Conservation (phyloP, 2,329 filamentous ascomycete genomes). For the Paecilomyces niveus region DNA sequence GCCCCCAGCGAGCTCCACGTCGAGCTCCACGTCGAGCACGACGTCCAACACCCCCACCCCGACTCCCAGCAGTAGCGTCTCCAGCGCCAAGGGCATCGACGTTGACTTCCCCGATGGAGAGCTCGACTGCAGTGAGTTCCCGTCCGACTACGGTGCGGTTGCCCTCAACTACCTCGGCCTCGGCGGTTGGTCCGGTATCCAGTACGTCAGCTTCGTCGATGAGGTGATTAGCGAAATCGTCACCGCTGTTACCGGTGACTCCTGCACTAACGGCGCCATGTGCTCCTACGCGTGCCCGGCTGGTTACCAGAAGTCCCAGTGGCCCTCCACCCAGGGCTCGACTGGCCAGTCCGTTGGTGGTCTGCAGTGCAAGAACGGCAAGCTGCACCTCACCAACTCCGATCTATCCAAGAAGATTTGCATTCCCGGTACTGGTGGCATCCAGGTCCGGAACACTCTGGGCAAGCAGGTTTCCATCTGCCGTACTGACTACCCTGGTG, state of each 20-base stretch:
- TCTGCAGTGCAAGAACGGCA: slow-evolving; percentile 65
- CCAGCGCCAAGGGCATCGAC: slow-evolving; percentile 49
- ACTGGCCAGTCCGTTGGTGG: slow-evolving; percentile 84
- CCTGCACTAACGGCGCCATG: slow-evolving; percentile 59
- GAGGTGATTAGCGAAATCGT: slow-evolving; percentile 58
- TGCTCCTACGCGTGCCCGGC: slow-evolving; percentile 92
- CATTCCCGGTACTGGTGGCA: slow-evolving; percentile 60
- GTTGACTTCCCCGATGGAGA: slow-evolving; percentile 68
- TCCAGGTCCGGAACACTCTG: slow-evolving; percentile 71
- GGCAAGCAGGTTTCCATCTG: slow-evolving; percentile 63
- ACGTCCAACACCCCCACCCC: slow-evolving; percentile 5
- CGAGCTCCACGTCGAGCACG: slow-evolving; percentile 11
- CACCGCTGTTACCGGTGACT: slow-evolving; percentile 54
- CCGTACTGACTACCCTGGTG: slow-evolving; percentile 92
- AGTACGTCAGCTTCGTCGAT: slow-evolving; percentile 51
- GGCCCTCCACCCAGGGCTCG: slow-evolving; percentile 69
- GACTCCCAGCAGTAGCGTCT: slow-evolving; percentile 7
- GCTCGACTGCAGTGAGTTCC: slow-evolving; percentile 66
- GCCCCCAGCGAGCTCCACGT: slow-evolving; percentile 15
- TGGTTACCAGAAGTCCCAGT: slow-evolving; percentile 89
- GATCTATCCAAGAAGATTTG: slow-evolving; percentile 64
- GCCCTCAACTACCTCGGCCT: slow-evolving; percentile 61
- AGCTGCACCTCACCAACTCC: slow-evolving; percentile 69
- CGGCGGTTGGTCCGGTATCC: slow-evolving; percentile 73
- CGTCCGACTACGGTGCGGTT: slow-evolving; percentile 72